phyloP scores from a whole-genome alignment of 495 filamentous ascomycete species.

The Gamarada debralockiae region DNA sequence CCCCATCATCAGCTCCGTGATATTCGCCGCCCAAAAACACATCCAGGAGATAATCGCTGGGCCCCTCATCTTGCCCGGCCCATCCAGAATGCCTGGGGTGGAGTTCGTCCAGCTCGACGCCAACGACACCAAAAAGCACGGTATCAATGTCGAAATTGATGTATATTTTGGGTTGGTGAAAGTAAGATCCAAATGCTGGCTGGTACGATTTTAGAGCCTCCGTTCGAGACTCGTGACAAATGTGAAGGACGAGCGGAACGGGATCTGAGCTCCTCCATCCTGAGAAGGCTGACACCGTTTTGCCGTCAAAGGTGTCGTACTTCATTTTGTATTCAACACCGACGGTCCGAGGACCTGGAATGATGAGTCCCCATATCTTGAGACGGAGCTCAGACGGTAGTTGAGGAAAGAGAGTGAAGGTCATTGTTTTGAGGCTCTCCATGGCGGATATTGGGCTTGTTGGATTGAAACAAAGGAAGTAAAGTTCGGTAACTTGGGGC shows the following conservation, averaged over 20 bases:
- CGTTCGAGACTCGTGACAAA: slow-evolving; percentile 8
- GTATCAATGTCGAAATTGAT: slow-evolving; percentile 15
- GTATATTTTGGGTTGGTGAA: background rate
- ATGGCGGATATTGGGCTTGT: background rate
- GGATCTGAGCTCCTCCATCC: slow-evolving; percentile 1
- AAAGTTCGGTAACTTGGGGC: too few species aligned
- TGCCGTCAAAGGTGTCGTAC: background rate
- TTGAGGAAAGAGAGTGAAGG: slow-evolving; percentile 32
- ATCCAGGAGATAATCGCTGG: slow-evolving; percentile 10
- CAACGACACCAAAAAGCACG: background rate
- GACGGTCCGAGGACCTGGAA: slow-evolving; percentile 30
- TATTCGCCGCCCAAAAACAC: slow-evolving; percentile 12
- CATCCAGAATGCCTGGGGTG: background rate
- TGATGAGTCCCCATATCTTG: slow-evolving; percentile 37
- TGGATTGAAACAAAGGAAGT: background rate
- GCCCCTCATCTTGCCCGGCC: background rate
- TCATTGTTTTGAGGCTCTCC: background rate
- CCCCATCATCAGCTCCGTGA: slow-evolving; percentile 7
- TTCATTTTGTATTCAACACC: background rate
- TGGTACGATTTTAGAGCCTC: slow-evolving; percentile 8
- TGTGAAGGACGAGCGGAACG: slow-evolving; percentile 5
- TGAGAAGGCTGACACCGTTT: background rate
- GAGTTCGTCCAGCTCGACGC: background rate
- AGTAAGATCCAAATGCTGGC: slow-evolving; percentile 10
- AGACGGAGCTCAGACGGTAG: slow-evolving; percentile 44